Percentiles rank a stretch among this genome's conserved stretches.
Conservation (phyloP, 805 yeast species). For the Saccharomycopsis vini region DNA sequence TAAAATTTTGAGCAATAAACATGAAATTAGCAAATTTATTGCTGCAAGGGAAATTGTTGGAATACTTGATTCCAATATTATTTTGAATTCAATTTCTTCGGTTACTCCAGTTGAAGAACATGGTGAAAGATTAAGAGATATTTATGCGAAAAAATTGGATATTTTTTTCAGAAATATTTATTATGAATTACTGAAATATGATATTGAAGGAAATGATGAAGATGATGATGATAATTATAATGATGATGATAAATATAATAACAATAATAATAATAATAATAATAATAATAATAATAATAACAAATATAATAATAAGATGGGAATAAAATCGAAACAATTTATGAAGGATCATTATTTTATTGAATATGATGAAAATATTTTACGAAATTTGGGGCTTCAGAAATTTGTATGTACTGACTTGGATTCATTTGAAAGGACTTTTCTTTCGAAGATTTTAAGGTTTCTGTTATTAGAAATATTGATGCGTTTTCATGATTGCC, state of each 20-base stretch:
- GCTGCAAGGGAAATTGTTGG: neutral
- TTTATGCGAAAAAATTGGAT: neutral
- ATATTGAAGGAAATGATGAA: neutral
- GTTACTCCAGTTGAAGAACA: neutral
- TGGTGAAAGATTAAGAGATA: neutral
- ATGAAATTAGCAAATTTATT: neutral
- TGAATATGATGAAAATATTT: no score
- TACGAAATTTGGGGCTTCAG: neutral
- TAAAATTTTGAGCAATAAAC: neutral
- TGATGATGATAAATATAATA: no score
- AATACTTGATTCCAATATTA: neutral
- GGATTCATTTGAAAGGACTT: neutral
- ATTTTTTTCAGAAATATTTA: neutral
- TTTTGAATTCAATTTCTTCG: neutral
- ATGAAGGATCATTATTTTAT: no score
- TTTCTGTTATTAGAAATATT: conserved; percentile 5
- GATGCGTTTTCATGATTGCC: neutral
- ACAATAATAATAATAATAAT: no score
- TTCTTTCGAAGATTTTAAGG: conserved; percentile 1
- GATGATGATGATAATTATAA: no score
- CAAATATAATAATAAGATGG: no score
- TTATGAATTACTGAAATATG: neutral
- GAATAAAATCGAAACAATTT: no score
- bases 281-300: no score
- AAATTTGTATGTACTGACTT: neutral